A percentile compares a stretch with the other conserved stretches of the same genome.
Conservation (phyloP, 352 stramenopile species). For the Blastocystis hominis region DNA sequence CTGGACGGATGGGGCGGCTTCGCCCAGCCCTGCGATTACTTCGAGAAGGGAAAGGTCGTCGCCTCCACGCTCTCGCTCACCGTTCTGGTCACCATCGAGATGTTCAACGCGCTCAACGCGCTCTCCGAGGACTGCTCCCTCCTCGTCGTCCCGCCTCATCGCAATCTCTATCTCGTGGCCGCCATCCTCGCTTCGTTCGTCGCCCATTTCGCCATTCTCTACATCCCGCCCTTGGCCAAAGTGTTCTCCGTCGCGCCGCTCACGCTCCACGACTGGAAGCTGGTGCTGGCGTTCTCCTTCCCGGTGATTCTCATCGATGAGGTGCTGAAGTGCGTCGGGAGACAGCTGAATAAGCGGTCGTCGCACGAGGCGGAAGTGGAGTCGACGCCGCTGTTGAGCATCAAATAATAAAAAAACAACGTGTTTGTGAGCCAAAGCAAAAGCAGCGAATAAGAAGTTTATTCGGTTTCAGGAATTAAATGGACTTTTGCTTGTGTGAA, state of each 20-base stretch:
- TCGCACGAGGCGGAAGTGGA: neutral
- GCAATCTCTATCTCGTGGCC: slow-evolving; percentile 82
- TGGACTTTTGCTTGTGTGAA: too few species aligned
- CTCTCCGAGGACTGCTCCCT: slow-evolving; percentile 63
- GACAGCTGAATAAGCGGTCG: neutral
- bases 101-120: slow-evolving; percentile 89
- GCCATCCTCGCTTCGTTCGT: slow-evolving; percentile 68
- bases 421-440: neutral
- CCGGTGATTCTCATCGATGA: slow-evolving; percentile 85
- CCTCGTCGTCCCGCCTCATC: slow-evolving; percentile 80
- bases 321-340: slow-evolving; percentile 38
- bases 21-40: slow-evolving; percentile 70
- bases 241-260: slow-evolving; percentile 83
- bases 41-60: slow-evolving; percentile 79
- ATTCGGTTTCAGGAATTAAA: too few species aligned
- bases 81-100: slow-evolving; percentile 84
- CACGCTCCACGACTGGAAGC: slow-evolving; percentile 78
- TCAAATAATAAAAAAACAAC: neutral
- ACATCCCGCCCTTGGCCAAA: slow-evolving; percentile 79
- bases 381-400: neutral
- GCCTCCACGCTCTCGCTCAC: slow-evolving; percentile 84
- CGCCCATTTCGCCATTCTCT: slow-evolving; percentile 82
- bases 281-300: slow-evolving; percentile 80
- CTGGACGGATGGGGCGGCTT: neutral
- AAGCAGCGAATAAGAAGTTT: too few species aligned